Evolutionary conservation across 768 basidiomycete species (phyloP).

Genomic region (Clathrus columnatus): DNA sequence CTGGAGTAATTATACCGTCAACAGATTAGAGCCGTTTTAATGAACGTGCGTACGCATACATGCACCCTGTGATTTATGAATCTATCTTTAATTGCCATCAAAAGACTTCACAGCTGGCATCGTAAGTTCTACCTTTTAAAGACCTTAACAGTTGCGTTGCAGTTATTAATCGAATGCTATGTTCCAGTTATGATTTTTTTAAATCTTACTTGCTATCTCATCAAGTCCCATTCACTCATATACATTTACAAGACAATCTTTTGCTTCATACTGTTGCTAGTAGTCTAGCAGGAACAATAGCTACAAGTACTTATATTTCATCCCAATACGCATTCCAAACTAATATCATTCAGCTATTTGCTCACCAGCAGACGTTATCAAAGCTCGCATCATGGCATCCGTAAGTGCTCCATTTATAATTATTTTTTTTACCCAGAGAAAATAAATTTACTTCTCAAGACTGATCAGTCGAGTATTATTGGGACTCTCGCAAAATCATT

Average conservation of each 20-base stretch:
- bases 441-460: conserved; percentile 27
- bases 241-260: conserved; percentile 57
- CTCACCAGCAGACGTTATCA: conserved; percentile 69
- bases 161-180: conserved; percentile 40
- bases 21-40: conserved; percentile 55
- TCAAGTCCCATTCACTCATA: conserved; percentile 46
- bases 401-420: conserved; percentile 31
- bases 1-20: neutral
- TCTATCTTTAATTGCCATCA: no score
- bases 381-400: conserved; percentile 70
- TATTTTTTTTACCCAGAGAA: conserved; percentile 6
- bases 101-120: conserved; percentile 80
- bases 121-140: conserved; percentile 41
- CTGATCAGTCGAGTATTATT: conserved; percentile 38
- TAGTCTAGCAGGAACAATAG: conserved; percentile 61
- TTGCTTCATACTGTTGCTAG: conserved; percentile 62
- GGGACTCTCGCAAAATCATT: conserved; percentile 52
- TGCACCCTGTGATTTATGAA: conserved; percentile 1
- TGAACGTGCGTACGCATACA: conserved; percentile 50
- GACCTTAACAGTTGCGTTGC: conserved; percentile 4
- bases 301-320: conserved; percentile 49
- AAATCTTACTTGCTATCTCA: conserved; percentile 47
- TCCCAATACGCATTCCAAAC: neutral
- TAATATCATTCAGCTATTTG: conserved; percentile 49
- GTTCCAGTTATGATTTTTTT: conserved; percentile 65